A percentile compares a stretch with the other conserved stretches of the same genome.
Conservation (phyloP, 768 basidiomycete species). For the Podaxis pistillaris region DNA sequence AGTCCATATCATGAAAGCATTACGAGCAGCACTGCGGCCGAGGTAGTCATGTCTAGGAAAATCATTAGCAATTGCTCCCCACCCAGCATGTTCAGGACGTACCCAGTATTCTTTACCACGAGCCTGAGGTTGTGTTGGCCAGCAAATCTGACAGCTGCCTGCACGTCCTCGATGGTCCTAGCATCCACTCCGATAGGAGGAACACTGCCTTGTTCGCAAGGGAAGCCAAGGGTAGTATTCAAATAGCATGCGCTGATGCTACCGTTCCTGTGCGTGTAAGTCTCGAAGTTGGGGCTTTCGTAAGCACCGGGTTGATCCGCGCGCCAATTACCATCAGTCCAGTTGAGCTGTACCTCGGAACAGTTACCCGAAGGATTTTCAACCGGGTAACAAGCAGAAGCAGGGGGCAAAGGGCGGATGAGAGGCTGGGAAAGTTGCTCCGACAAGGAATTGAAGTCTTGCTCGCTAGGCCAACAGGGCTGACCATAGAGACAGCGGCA, state of each 20-base stretch:
- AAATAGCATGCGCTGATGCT: background rate
- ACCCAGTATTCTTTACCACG: slow-evolving; percentile 36
- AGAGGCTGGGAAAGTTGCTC: slow-evolving; percentile 42
- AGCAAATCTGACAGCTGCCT: slow-evolving; percentile 39
- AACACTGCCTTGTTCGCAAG: slow-evolving; percentile 44
- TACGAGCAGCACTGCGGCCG: slow-evolving; percentile 41
- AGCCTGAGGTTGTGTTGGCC: slow-evolving; percentile 33
- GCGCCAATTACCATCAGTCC: slow-evolving; percentile 12
- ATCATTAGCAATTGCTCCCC: background rate
- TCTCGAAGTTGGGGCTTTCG: background rate
- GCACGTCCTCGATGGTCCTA: slow-evolving; percentile 34
- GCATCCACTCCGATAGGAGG: slow-evolving; percentile 41
- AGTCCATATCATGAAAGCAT: slow-evolving; percentile 40
- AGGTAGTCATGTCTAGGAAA: slow-evolving; percentile 34
- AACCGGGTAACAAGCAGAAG: slow-evolving; percentile 39
- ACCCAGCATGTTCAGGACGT: background rate
- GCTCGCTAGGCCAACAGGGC: slow-evolving; percentile 39
- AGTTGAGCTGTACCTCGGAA: slow-evolving; percentile 4
- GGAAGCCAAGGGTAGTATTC: slow-evolving; percentile 24
- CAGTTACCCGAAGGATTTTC: slow-evolving; percentile 31
- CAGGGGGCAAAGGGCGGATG: slow-evolving; percentile 38
- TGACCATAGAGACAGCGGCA: slow-evolving; percentile 41
- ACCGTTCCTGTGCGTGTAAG: background rate
- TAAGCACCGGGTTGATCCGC: slow-evolving; percentile 8
- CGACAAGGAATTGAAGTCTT: slow-evolving; percentile 30